phyloP scores from a whole-genome alignment of 1,139 yeast species.

The Diutina neorugosa region DNA sequence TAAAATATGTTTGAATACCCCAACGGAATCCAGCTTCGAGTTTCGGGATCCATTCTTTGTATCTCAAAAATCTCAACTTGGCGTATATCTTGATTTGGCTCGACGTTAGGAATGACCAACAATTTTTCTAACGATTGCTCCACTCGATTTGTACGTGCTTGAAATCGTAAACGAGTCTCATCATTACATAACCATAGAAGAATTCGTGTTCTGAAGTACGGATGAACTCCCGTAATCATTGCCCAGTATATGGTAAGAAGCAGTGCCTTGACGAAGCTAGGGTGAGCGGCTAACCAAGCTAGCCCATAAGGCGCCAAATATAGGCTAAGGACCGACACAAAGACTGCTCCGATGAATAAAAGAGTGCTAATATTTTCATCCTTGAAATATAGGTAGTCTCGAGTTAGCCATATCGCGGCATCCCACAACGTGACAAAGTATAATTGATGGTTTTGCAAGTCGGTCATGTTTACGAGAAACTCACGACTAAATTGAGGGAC shows the following conservation, averaged over 20 bases:
- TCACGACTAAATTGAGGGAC: conserved; percentile 73
- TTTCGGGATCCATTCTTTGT: conserved; percentile 38
- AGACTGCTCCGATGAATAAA: conserved; percentile 26
- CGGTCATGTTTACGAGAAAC: conserved; percentile 67
- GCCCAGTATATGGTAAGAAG: conserved; percentile 40
- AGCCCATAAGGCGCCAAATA: conserved; percentile 21
- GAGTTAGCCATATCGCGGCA: conserved; percentile 32
- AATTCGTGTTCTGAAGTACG: conserved; percentile 32
- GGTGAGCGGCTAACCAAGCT: conserved; percentile 13
- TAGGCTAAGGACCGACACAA: conserved; percentile 19
- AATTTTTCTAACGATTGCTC: conserved; percentile 27
- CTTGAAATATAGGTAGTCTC: conserved; percentile 51
- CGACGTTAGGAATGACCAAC: conserved; percentile 11
- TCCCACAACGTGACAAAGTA: conserved; percentile 58
- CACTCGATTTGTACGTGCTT: conserved; percentile 32
- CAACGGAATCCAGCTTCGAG: conserved; percentile 46
- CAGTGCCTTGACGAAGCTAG: conserved; percentile 21
- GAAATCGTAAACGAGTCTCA: conserved; percentile 41
- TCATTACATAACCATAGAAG: conserved; percentile 41
- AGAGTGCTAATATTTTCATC: conserved; percentile 53
- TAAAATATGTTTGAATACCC: conserved; percentile 48
- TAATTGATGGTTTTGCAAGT: conserved; percentile 75
- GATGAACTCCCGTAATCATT: conserved; percentile 38
- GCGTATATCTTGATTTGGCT: conserved; percentile 12
- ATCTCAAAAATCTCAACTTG: conserved; percentile 63